Percentiles rank a stretch among this genome's conserved stretches.
These are phyloP conservation scores for Myriosclerotinia curreyana DNA, from an alignment of 2,329 filamentous ascomycete species.

Conservation along the genomic window DNA sequence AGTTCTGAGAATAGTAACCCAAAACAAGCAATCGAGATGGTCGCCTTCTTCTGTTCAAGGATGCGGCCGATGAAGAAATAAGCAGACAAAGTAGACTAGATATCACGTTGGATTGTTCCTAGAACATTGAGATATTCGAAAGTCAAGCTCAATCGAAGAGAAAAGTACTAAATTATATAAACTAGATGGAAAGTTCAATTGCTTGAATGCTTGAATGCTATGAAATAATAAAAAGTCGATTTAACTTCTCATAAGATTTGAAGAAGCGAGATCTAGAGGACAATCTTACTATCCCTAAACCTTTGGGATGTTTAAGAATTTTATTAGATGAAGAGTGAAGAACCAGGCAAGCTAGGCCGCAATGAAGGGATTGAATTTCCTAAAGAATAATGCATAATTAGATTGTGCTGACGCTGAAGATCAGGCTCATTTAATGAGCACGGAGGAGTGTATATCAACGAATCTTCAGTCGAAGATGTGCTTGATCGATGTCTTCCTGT, in stretches of 20 bases:
- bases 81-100: background rate
- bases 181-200: background rate
- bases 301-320: background rate
- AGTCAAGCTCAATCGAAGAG: background rate
- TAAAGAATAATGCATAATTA: constrained; percentile 3
- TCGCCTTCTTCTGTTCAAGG: background rate
- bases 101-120: background rate
- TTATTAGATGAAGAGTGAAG: background rate
- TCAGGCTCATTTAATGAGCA: constrained; percentile 30
- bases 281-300: background rate
- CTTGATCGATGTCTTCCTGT: constrained; percentile 24
- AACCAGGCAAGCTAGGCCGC: background rate
- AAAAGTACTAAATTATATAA: background rate
- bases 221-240: background rate
- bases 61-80: background rate
- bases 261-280: background rate
- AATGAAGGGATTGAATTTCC: background rate
- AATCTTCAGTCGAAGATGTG: constrained; percentile 30
- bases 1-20: background rate
- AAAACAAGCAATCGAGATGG: no score
- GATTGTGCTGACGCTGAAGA: constrained; percentile 24
- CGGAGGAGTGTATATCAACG: constrained; percentile 34
- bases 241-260: background rate
- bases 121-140: constrained; percentile 17
- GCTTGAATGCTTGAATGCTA: no score